Evolutionary conservation across 2,329 filamentous ascomycete species (phyloP).

Genomic region (Aureobasidium subglaciale): DNA sequence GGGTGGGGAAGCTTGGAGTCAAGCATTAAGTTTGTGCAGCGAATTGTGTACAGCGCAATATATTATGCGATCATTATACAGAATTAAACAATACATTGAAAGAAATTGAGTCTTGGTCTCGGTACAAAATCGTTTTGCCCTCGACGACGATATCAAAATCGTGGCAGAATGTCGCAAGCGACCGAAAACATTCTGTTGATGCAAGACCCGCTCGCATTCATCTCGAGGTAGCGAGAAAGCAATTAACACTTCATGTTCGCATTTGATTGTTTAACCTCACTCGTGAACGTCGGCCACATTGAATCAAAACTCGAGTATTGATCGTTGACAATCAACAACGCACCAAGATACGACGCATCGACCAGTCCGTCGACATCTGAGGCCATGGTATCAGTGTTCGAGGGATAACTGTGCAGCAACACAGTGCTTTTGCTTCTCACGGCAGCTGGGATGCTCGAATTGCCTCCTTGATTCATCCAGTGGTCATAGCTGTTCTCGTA

Average conservation of each 20-base stretch:
- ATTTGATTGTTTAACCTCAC: not conserved
- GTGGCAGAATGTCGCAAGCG: too few relatives aligned
- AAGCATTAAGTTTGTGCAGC: not conserved
- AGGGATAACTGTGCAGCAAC: slow-evolving; percentile 18
- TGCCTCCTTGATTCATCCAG: slow-evolving; percentile 17
- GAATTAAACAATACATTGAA: not conserved
- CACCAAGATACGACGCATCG: not conserved
- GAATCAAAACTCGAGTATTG: slow-evolving; percentile 5
- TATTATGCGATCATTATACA: not conserved
- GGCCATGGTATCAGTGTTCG: not conserved
- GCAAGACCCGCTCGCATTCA: not conserved
- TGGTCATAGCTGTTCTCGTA: slow-evolving; percentile 18
- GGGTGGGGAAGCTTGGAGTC: not conserved
- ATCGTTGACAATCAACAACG: not conserved
- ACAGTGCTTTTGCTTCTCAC: slow-evolving; percentile 18
- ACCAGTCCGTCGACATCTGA: not conserved
- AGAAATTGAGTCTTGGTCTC: too few relatives aligned
- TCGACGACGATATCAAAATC: too few relatives aligned
- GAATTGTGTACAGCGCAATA: not conserved
- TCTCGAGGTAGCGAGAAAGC: not conserved
- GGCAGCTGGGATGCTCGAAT: slow-evolving; percentile 8
- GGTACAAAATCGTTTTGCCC: too few relatives aligned
- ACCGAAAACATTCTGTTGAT: too few relatives aligned
- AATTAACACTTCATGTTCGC: not conserved
- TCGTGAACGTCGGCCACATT: not conserved